A percentile compares a stretch with the other conserved stretches of the same genome.
phyloP scores from a whole-genome alignment of 805 yeast species.

The Starmera caribaea region DNA sequence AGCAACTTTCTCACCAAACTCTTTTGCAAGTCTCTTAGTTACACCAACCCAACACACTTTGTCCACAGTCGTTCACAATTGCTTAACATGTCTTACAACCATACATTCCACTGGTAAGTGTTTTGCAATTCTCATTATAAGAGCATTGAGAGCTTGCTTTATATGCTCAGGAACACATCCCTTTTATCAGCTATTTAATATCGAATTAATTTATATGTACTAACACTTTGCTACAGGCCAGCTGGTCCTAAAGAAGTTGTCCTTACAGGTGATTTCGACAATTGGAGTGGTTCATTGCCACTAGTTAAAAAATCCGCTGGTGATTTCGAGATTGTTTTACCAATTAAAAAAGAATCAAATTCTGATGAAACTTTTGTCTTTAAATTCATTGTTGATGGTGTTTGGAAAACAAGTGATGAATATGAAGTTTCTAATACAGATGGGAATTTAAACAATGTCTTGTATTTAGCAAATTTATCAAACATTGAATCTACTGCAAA shows the following conservation, averaged over 20 bases:
- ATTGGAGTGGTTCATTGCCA: conserved; percentile 54
- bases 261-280: conserved; percentile 63
- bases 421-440: conserved; percentile 36
- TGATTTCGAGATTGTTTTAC: conserved; percentile 49
- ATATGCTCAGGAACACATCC: too few species aligned
- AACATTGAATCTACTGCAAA: conserved; percentile 15
- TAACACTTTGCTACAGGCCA: conserved; percentile 23
- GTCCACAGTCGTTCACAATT: not conserved
- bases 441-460: conserved; percentile 28
- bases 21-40: too few species aligned
- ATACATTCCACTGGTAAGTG: conserved; percentile 9
- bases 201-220: too few species aligned
- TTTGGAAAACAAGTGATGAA: conserved; percentile 38
- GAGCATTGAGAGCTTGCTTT: too few species aligned
- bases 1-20: not conserved
- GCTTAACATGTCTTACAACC: conserved; percentile 7
- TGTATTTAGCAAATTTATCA: conserved; percentile 16
- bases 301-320: conserved; percentile 53
- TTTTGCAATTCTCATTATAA: not conserved
- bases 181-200: too few species aligned
- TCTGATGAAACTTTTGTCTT: conserved; percentile 31
- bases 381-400: conserved; percentile 62
- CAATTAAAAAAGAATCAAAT: conserved; percentile 30
- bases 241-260: conserved; percentile 47
- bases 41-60: too few species aligned